Evolutionary conservation across 2,329 filamentous ascomycete species (phyloP).

Genomic region (Diaporthe vaccinii): DNA sequence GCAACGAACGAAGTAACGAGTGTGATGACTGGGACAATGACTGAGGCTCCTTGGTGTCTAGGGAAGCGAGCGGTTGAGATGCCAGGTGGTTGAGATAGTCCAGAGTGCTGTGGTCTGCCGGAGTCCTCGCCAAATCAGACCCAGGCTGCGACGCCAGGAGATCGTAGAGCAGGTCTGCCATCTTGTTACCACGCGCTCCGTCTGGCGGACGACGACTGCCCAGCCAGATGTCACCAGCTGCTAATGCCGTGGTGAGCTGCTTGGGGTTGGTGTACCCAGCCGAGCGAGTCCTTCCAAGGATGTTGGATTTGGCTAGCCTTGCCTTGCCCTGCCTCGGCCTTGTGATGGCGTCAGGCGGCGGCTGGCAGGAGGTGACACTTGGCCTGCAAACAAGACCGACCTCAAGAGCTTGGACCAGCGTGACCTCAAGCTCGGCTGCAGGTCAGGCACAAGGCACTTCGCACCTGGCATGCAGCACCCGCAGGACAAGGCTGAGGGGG

Average conservation of each 20-base stretch:
- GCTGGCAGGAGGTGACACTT: slow-evolving; percentile 28
- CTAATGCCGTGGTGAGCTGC: not conserved
- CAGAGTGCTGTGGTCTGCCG: slow-evolving; percentile 66
- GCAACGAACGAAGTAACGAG: slow-evolving; percentile 84
- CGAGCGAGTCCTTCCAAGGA: not conserved
- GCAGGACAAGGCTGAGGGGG: slow-evolving; percentile 19
- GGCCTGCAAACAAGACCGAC: slow-evolving; percentile 16
- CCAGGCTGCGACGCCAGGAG: slow-evolving; percentile 64
- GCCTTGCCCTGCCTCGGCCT: slow-evolving; percentile 24
- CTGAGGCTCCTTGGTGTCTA: slow-evolving; percentile 82
- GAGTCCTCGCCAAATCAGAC: slow-evolving; percentile 49
- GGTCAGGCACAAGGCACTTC: slow-evolving; percentile 18
- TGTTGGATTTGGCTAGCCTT: not conserved
- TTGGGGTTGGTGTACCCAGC: not conserved
- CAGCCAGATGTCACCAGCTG: not conserved
- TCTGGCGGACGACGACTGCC: not conserved
- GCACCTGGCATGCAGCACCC: slow-evolving; percentile 13
- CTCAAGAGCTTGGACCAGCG: slow-evolving; percentile 24
- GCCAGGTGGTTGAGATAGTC: slow-evolving; percentile 84
- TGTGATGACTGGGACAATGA: slow-evolving; percentile 86
- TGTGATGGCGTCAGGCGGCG: slow-evolving; percentile 31
- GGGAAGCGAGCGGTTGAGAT: slow-evolving; percentile 79
- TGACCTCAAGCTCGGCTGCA: slow-evolving; percentile 17
- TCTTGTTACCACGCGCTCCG: slow-evolving; percentile 49
- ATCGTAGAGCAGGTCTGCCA: slow-evolving; percentile 82